Evolutionary conservation across 345 rosid species (phyloP), one percentile per base, ranked within the genome.

Genomic region (Brassica nigra): DNA sequence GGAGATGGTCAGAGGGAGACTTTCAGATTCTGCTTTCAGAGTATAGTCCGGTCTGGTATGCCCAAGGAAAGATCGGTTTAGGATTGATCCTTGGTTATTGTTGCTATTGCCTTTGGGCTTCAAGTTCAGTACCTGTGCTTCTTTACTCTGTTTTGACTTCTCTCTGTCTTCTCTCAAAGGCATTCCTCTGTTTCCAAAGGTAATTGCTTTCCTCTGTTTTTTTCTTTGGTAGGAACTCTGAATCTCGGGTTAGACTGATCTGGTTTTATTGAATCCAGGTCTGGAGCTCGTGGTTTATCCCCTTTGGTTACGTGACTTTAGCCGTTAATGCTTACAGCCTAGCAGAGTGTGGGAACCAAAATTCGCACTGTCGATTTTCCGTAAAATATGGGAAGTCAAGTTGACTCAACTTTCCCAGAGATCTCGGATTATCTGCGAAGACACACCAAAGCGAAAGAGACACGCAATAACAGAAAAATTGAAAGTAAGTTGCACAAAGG

Each of bases 1-100:
- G 86, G 83, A 85, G 98, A 81, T 94, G 97, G 97, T 75, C 97
- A 0, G 92, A 86, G 68, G 98, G 98, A 18, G 83, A 90, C 42
- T 73, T 94, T 57, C 93, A 91, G 82, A 85, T 94, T 66, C 47
- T 91, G 15, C 70, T 90, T 1, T 90, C 95, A 1, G 84, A 80
- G 62, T 87, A 80, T 82, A 81, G 92, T 78, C 97, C 97, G 4
- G 82, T 82, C 16, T 78, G 85, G 87, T 78, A 83, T 42, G 97
- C 86, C 6, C 66, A 39, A 73, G 88, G 91, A 58, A 90, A 78
- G 76, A 86, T 94, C 47, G 20, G 87, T 79, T 66, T 85, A 1
- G 91, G 90, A 69, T 85, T 82, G 62, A 85, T 76, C 69, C 62
- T 92, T 71, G 79, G 81, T 3, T 90, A 92, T 39, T 82, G 76